These are phyloP conservation scores for Actinomucor elegans DNA, from an alignment of 371 early-diverging fungal species.

Conservation along the genomic window DNA sequence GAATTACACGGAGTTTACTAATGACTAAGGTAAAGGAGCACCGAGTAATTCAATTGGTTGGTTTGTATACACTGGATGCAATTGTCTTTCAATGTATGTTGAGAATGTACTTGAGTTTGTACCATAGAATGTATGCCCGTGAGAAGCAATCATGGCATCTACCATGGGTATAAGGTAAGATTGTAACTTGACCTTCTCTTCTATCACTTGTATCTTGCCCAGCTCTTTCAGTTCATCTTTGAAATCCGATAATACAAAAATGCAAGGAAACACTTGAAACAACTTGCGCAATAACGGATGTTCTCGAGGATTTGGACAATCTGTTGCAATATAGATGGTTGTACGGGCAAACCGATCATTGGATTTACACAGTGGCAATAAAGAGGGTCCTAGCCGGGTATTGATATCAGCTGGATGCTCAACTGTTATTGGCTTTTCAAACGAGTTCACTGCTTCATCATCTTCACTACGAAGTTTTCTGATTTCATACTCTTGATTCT, in stretches of 20 bases:
- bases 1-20: neutral
- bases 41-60: slow-evolving; percentile 29
- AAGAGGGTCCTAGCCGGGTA: slow-evolving; percentile 13
- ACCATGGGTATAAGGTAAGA: slow-evolving; percentile 64
- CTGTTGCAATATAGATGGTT: slow-evolving; percentile 60
- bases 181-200: slow-evolving; percentile 51
- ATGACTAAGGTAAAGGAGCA: slow-evolving; percentile 5
- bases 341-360: slow-evolving; percentile 25
- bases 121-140: slow-evolving; percentile 58
- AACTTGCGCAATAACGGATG: slow-evolving; percentile 59
- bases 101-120: slow-evolving; percentile 63
- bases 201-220: slow-evolving; percentile 40
- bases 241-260: slow-evolving; percentile 59
- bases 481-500: slow-evolving; percentile 45
- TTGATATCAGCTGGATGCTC: slow-evolving; percentile 31
- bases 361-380: slow-evolving; percentile 7
- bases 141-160: slow-evolving; percentile 62
- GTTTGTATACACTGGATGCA: slow-evolving; percentile 53
- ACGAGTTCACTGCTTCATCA: neutral
- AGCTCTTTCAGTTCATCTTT: slow-evolving; percentile 40
- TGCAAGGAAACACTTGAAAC: slow-evolving; percentile 61
- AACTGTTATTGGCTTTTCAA: slow-evolving; percentile 28
- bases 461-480: slow-evolving; percentile 25
- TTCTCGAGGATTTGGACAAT: slow-evolving; percentile 51
- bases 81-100: slow-evolving; percentile 55